Base-by-base conservation (phyloP, 331 rosid species). In the Malus hybrid region DNA sequence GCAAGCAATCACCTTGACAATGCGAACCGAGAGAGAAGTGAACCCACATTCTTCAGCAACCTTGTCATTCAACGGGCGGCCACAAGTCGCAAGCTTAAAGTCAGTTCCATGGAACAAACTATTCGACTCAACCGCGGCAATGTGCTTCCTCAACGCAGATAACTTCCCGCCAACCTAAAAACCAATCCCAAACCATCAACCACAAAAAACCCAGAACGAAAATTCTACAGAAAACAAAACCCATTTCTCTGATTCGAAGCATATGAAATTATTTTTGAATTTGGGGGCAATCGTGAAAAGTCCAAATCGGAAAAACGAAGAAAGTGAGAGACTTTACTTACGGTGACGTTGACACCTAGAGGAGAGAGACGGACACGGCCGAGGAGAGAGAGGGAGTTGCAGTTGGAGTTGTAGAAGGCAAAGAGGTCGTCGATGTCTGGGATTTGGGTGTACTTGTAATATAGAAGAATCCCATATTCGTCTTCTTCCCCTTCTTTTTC, bases 311-410 rank as follows among this genome's bases (percentile, higher is more conserved):
- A 13, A 42, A 54, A 33, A 13, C 27, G 39, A 42, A 14, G 10
- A 2, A 20, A 55, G 67, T n/a, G 62, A 54, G 18, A 20, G 48
- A 11, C 13, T 10, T 42, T 42, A 19, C 46, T 6, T 82, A 93
- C 97, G 19, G 98, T 93, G 75, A 93, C 98, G 69, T 91, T 91
- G 88, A 93, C 95, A 80, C 97, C 97, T 24, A 83, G 88, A 73
- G 93, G 54, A 69, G 98, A 87, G 75, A 93, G 87, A 6, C 97
- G 97, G 78, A 93, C 93, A 27, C 97, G 97, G 57, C 98, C 98
- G 32, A 90, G 90, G 73, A 93, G 92, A 65, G 59, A 69, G 80
- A 90, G 96, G 14, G 93, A 87, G 76, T 73, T 81, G 86, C 97
- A 93, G 85, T 88, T 91, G 82, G 91, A 85, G 3, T 80, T 19